Percentiles rank a stretch among this genome's conserved stretches.
These are phyloP conservation scores for Claviceps cyperi DNA, from an alignment of 2,329 filamentous ascomycete genomes.

Conservation along the genomic window DNA sequence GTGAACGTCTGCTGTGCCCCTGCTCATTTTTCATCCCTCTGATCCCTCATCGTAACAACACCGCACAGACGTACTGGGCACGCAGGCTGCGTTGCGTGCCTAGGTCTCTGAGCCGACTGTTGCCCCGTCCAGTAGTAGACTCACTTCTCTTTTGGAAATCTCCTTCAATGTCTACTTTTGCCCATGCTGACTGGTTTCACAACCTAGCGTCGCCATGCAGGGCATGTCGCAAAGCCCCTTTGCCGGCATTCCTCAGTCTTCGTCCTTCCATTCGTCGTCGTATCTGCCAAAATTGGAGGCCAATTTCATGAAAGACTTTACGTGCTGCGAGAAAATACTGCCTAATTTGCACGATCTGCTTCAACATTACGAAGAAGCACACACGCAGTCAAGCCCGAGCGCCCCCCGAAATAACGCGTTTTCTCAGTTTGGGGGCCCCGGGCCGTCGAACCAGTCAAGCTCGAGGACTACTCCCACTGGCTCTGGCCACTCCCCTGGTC, in stretches of 20 bases:
- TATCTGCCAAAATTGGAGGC: conserved; percentile 94
- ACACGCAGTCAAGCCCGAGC: conserved; percentile 53
- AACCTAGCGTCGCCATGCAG: conserved; percentile 73
- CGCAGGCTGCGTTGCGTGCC: not conserved
- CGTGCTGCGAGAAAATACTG: conserved; percentile 80
- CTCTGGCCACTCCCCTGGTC: conserved; percentile 17
- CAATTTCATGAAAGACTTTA: conserved; percentile 95
- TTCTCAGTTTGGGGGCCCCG: conserved; percentile 23
- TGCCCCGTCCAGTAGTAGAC: too few species aligned
- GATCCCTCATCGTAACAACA: not conserved
- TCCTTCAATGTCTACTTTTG: not conserved
- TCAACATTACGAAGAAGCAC: conserved; percentile 91
- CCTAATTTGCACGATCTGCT: conserved; percentile 88
- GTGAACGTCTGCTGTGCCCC: not conserved
- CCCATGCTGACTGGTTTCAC: not conserved
- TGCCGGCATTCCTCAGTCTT: conserved; percentile 57
- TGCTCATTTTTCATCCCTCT: not conserved
- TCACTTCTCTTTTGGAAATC: too few species aligned
- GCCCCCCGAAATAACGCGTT: conserved; percentile 26
- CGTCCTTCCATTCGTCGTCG: conserved; percentile 90
- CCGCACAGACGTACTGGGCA: too few species aligned
- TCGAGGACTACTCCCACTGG: conserved; percentile 19
- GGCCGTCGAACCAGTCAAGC: conserved; percentile 18
- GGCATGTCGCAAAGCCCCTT: conserved; percentile 74
- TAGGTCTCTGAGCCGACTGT: not conserved